Conservation (phyloP, 2,329 filamentous ascomycete genomes). For the Pyrenochaeta sp. region DNA sequence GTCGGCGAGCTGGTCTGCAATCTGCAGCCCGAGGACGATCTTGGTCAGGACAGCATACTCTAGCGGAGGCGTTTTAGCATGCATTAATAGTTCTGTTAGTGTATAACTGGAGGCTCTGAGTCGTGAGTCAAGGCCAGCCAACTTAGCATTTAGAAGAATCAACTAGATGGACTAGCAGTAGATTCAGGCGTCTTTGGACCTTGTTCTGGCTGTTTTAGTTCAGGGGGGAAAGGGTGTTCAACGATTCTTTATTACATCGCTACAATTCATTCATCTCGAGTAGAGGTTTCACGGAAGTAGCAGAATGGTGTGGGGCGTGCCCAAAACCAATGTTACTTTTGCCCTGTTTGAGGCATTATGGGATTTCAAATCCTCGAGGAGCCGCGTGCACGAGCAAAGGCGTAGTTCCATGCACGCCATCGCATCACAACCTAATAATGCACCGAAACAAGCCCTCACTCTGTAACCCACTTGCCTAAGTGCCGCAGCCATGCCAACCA, state of each 20-base stretch:
- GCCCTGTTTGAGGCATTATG: neutral
- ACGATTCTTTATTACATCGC: neutral
- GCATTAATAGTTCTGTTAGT: conserved; percentile 20
- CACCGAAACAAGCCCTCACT: neutral
- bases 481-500: too few species aligned
- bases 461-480: neutral
- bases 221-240: neutral
- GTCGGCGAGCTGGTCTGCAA: conserved; percentile 27
- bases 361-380: neutral
- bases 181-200: neutral
- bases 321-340: neutral
- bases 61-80: conserved; percentile 34
- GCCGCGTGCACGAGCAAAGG: conserved; percentile 1
- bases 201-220: neutral
- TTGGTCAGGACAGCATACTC: conserved; percentile 15
- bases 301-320: too few species aligned
- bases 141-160: neutral
- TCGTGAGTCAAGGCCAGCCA: neutral
- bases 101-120: conserved; percentile 6
- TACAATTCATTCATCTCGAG: too few species aligned
- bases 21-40: conserved; percentile 24
- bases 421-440: neutral
- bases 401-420: conserved; percentile 2
- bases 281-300: too few species aligned
- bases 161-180: neutral